A percentile compares a stretch with the other conserved stretches of the same genome.
These are phyloP conservation scores for Rhodotorula paludigena DNA, from an alignment of 768 basidiomycete species.

Conservation along the genomic window DNA sequence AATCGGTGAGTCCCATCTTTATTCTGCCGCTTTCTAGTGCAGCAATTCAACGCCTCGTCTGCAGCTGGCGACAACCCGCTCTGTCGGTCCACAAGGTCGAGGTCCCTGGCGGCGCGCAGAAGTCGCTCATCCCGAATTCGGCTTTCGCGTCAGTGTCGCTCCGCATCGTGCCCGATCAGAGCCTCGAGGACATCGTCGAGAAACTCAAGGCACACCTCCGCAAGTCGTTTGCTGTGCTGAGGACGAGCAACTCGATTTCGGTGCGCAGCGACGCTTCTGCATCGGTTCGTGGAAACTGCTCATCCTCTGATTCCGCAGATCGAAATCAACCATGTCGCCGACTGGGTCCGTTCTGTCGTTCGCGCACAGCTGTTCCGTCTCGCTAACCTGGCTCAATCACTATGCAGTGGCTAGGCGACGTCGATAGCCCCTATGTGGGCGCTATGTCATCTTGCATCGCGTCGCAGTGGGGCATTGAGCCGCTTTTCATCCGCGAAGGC, in stretches of 20 bases:
- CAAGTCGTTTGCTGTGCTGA: slow-evolving; percentile 57
- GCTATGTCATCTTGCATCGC: slow-evolving; percentile 74
- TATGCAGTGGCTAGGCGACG: slow-evolving; percentile 82
- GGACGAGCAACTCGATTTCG: slow-evolving; percentile 67
- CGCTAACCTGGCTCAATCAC: too few species aligned
- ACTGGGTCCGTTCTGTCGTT: slow-evolving; percentile 55
- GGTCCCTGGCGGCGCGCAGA: slow-evolving; percentile 63
- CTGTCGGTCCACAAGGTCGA: slow-evolving; percentile 81
- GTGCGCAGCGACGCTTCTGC: slow-evolving; percentile 50
- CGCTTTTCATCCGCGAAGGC: slow-evolving; percentile 47
- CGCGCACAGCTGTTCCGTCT: background rate
- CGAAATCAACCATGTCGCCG: slow-evolving; percentile 71
- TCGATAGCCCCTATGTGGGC: slow-evolving; percentile 78
- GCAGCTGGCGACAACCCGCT: slow-evolving; percentile 81
- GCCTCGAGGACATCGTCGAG: slow-evolving; percentile 62
- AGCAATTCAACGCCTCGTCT: background rate
- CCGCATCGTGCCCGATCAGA: slow-evolving; percentile 91
- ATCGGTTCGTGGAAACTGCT: background rate
- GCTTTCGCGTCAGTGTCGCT: slow-evolving; percentile 82
- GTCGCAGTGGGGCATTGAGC: slow-evolving; percentile 80
- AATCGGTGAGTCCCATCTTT: slow-evolving; percentile 4
- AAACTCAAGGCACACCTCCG: slow-evolving; percentile 60
- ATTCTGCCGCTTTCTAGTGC: background rate
- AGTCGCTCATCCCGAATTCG: slow-evolving; percentile 77
- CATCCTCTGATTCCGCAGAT: slow-evolving; percentile 52